Percentiles rank a stretch among this genome's conserved stretches.
Conservation (phyloP, 805 yeast genomes). For the Candida sakaeoensis region DNA sequence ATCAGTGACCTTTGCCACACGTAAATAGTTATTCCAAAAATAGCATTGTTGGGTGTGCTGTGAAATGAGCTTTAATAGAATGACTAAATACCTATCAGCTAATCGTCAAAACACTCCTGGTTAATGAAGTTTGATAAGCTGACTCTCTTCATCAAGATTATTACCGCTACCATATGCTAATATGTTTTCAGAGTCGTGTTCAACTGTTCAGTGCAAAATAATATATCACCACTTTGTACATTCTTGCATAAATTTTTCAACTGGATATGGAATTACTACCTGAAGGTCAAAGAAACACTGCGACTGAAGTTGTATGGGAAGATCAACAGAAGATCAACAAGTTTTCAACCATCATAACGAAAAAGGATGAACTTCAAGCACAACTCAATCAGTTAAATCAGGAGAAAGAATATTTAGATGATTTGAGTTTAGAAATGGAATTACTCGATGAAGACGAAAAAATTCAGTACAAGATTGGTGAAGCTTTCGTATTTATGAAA, state of each 20-base stretch:
- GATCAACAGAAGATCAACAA: slow-evolving; percentile 89
- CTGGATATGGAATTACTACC: slow-evolving; percentile 46
- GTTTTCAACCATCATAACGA: slow-evolving; percentile 77
- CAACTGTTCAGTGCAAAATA: neutral
- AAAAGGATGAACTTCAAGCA: slow-evolving; percentile 55
- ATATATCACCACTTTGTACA: neutral
- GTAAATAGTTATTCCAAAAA: no score
- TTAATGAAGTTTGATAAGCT: no score
- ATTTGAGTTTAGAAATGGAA: slow-evolving; percentile 80
- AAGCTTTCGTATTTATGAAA: slow-evolving; percentile 65
- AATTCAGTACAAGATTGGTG: slow-evolving; percentile 78
- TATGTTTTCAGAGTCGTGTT: neutral
- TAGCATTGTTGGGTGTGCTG: no score
- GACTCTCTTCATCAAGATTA: no score
- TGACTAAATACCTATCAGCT: no score
- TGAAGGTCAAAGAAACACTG: slow-evolving; percentile 50
- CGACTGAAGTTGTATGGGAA: slow-evolving; percentile 65
- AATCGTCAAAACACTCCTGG: no score
- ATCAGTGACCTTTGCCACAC: no score
- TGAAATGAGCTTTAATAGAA: no score
- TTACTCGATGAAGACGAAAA: slow-evolving; percentile 71
- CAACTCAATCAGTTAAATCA: slow-evolving; percentile 48
- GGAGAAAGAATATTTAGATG: slow-evolving; percentile 87
- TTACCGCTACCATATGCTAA: no score
- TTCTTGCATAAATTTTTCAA: no score